Conservation (phyloP, 768 basidiomycete species). For the Panaeolus cyanescens region DNA sequence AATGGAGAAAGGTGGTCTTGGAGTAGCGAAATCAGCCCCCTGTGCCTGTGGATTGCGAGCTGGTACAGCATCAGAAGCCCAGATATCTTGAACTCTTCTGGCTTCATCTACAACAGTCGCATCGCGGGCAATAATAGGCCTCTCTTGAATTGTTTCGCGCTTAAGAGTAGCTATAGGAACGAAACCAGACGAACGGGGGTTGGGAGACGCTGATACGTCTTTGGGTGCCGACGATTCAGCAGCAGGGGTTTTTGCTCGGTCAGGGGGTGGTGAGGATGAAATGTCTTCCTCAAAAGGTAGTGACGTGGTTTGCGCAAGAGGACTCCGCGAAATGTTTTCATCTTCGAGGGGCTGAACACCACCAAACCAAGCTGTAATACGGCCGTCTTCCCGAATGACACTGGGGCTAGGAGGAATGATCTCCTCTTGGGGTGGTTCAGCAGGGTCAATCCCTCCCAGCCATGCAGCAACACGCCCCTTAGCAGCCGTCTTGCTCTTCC, state of each 20-base stretch:
- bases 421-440: slow-evolving; percentile 54
- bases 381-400: slow-evolving; percentile 17
- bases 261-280: background rate
- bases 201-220: slow-evolving; percentile 44
- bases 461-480: slow-evolving; percentile 80
- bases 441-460: slow-evolving; percentile 68
- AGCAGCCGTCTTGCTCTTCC: slow-evolving; percentile 40
- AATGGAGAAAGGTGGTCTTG: slow-evolving; percentile 21
- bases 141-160: slow-evolving; percentile 31
- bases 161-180: slow-evolving; percentile 62
- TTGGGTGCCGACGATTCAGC: slow-evolving; percentile 4
- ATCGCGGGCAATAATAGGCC: slow-evolving; percentile 15
- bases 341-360: background rate
- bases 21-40: slow-evolving; percentile 14
- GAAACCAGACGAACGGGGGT: slow-evolving; percentile 79
- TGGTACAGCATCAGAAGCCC: slow-evolving; percentile 24
- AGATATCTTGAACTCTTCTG: slow-evolving; percentile 38
- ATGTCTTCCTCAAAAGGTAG: background rate
- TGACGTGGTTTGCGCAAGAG: background rate
- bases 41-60: background rate
- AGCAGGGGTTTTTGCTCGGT: background rate
- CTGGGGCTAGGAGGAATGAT: slow-evolving; percentile 42
- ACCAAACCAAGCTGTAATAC: background rate
- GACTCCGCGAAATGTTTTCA: slow-evolving; percentile 2
- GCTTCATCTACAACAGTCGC: slow-evolving; percentile 38